Conservation (phyloP, 495 filamentous ascomycete species). For the Glonium stellatum region DNA sequence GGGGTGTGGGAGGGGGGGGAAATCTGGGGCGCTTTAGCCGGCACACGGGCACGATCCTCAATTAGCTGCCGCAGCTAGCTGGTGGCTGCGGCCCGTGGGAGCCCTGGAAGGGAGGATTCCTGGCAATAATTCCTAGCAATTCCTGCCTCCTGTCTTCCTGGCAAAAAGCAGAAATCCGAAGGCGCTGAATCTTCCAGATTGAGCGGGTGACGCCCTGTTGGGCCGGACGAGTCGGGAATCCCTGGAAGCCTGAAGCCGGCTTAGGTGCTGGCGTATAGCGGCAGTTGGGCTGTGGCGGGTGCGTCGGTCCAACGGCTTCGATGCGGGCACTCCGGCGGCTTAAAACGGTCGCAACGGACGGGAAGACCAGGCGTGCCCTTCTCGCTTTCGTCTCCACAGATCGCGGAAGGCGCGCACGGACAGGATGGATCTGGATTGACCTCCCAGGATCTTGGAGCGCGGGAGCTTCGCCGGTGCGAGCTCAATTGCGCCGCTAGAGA, state of each 20-base stretch:
- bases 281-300: not conserved
- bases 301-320: not conserved
- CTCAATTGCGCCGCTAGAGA: not conserved
- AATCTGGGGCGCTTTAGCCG: conserved; percentile 27
- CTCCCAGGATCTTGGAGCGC: conserved; percentile 2
- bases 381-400: conserved; percentile 19
- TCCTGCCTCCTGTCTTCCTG: conserved; percentile 5
- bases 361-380: not conserved
- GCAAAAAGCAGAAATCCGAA: conserved; percentile 18
- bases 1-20: conserved; percentile 7
- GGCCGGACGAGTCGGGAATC: too few species aligned
- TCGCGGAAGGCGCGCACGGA: conserved; percentile 22
- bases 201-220: conserved; percentile 13
- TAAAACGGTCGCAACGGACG: conserved; percentile 3
- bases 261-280: too few species aligned
- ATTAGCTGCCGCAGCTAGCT: conserved; percentile 29
- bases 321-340: not conserved
- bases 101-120: conserved; percentile 9
- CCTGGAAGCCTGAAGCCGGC: too few species aligned
- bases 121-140: too few species aligned
- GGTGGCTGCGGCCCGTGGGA: conserved; percentile 12
- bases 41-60: conserved; percentile 28
- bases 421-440: conserved; percentile 19
- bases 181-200: conserved; percentile 30
- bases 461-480: conserved; percentile 12